Evolutionary conservation across 306 rosid genomes (phyloP).

Genomic region (Spatholobus suberectus): DNA sequence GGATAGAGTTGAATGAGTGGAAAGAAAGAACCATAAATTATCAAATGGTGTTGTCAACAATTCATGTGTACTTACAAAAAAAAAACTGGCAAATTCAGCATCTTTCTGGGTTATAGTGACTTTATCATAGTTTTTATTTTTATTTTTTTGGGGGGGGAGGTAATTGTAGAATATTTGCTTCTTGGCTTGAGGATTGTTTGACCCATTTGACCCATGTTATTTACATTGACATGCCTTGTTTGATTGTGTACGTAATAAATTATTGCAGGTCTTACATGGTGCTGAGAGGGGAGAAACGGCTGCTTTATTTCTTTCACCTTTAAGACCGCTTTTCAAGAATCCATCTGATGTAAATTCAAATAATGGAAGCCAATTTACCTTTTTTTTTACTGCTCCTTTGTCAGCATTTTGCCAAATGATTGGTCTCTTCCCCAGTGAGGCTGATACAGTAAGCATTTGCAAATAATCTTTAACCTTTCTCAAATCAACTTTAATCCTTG

Average conservation of each 20-base stretch:
- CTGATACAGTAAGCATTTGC: conserved; percentile 65
- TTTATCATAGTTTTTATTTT: not conserved
- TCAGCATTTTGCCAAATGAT: conserved; percentile 92
- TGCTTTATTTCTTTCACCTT: conserved; percentile 91
- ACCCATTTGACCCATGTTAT: conserved; percentile 24
- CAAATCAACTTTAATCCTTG: conserved; percentile 18
- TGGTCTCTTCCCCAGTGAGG: conserved; percentile 58
- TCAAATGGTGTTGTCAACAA: not conserved
- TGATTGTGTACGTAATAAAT: conserved; percentile 25
- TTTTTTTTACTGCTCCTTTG: conserved; percentile 92
- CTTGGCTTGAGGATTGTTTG: not conserved
- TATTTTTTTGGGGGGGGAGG: conserved; percentile 7
- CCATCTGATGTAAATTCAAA: conserved; percentile 58
- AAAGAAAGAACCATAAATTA: conserved; percentile 15
- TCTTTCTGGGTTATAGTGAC: conserved; percentile 27
- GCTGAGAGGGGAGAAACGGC: conserved; percentile 91
- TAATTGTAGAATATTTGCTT: conserved; percentile 13
- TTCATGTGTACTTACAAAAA: not conserved
- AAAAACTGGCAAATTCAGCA: conserved; percentile 24
- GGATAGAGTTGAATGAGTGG: conserved; percentile 4
- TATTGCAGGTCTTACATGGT: conserved; percentile 84
- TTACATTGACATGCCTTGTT: conserved; percentile 28
- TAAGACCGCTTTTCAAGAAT: conserved; percentile 72
- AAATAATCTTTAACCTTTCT: conserved; percentile 1
- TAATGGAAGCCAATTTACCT: conserved; percentile 92